Percentiles rank a stretch among this genome's conserved stretches.
Evolutionary conservation across 768 basidiomycete species (phyloP).

Genomic region (Hypholoma sublateritium): DNA sequence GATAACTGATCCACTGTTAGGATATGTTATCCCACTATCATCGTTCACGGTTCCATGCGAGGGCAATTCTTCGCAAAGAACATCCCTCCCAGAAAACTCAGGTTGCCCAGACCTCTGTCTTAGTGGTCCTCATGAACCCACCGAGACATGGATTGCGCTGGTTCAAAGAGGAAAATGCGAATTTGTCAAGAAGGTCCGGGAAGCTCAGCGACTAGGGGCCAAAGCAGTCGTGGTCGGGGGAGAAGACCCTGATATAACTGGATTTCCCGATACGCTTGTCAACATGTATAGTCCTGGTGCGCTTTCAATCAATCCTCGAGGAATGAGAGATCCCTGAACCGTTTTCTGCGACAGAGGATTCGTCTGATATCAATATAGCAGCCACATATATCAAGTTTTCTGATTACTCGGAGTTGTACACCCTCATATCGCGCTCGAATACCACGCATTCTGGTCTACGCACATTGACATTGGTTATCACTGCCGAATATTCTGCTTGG

Average conservation of each 20-base stretch:
- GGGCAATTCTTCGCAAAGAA: conserved; percentile 22
- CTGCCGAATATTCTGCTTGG: conserved; percentile 80
- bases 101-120: conserved; percentile 74
- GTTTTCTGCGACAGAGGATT: conserved; percentile 55
- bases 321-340: not conserved
- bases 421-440: conserved; percentile 72
- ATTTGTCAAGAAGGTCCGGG: conserved; percentile 85
- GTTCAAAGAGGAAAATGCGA: conserved; percentile 89
- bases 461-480: conserved; percentile 76
- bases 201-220: conserved; percentile 75
- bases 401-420: conserved; percentile 69
- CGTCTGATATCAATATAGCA: conserved; percentile 80
- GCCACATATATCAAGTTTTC: conserved; percentile 87
- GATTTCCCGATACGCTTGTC: conserved; percentile 73
- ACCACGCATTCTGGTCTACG: conserved; percentile 76
- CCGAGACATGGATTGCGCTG: conserved; percentile 86
- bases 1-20: conserved; percentile 63
- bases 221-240: conserved; percentile 93
- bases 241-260: conserved; percentile 60
- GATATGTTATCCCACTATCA: conserved; percentile 70
- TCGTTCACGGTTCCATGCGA: conserved; percentile 61
- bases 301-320: conserved; percentile 17
- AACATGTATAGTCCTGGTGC: conserved; percentile 92
- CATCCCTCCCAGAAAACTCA: conserved; percentile 36
- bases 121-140: conserved; percentile 52